phyloP scores from a whole-genome alignment of 805 yeast genomes.

The Schwanniomyces pseudopolymorphus region DNA sequence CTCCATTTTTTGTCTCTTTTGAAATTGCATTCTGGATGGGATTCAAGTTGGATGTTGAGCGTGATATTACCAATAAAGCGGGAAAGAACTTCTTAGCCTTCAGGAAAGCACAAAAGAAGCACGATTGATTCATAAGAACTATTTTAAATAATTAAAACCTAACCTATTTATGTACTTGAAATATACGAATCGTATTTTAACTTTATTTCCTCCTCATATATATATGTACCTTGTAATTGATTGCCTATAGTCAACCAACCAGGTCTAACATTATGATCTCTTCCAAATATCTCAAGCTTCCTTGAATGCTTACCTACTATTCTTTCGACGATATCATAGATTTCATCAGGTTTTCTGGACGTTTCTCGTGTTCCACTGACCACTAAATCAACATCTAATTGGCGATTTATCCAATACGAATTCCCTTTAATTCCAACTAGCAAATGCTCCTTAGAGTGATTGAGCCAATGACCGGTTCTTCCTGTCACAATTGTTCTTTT shows the following conservation, averaged over 20 bases:
- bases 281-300: constrained; percentile 86
- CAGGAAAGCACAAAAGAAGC: neutral
- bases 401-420: constrained; percentile 66
- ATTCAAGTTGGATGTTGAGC: constrained; percentile 49
- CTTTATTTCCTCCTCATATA: constrained; percentile 59
- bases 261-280: constrained; percentile 79
- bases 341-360: constrained; percentile 87
- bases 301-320: constrained; percentile 75
- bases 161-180: constrained; percentile 6
- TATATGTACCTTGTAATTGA: constrained; percentile 60
- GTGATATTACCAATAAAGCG: constrained; percentile 48
- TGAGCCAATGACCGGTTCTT: constrained; percentile 95
- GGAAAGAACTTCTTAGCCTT: constrained; percentile 26
- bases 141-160: neutral
- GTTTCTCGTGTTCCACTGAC: constrained; percentile 87
- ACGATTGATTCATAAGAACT: neutral
- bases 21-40: constrained; percentile 77
- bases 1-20: constrained; percentile 85
- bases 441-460: constrained; percentile 90
- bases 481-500: constrained; percentile 91
- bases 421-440: constrained; percentile 82
- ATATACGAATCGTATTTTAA: constrained; percentile 32
- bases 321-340: constrained; percentile 81
- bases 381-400: constrained; percentile 71
- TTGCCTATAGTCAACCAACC: constrained; percentile 93